These are phyloP conservation scores for Penicillium riverlandense DNA, from an alignment of 495 filamentous ascomycete species.

Conservation along the genomic window DNA sequence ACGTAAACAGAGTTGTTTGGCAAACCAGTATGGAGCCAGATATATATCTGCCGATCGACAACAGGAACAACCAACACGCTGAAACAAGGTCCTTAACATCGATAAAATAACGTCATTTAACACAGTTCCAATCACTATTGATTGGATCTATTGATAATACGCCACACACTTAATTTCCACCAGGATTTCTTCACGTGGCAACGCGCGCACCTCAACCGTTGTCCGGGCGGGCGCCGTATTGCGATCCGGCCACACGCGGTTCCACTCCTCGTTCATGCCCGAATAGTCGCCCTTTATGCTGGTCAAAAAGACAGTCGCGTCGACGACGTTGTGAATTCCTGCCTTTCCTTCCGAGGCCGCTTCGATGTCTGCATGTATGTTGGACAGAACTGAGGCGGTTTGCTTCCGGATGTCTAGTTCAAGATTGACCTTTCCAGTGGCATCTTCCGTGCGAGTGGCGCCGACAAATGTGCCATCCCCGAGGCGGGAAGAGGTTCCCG, in stretches of 20 bases:
- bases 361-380: conserved; percentile 25
- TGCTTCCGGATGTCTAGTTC: conserved; percentile 22
- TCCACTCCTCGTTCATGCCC: conserved; percentile 33
- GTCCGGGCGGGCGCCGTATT: conserved; percentile 22
- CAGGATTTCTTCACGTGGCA: conserved; percentile 25
- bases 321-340: conserved; percentile 20
- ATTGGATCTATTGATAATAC: background rate
- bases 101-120: too few relatives aligned
- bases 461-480: conserved; percentile 19
- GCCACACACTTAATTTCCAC: conserved; percentile 31
- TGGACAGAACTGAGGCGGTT: conserved; percentile 22
- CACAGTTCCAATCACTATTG: too few relatives aligned
- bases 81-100: too few relatives aligned
- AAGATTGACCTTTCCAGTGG: conserved; percentile 1
- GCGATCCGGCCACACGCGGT: conserved; percentile 21
- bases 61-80: too few relatives aligned
- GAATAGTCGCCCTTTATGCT: conserved; percentile 22
- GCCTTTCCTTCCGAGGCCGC: conserved; percentile 21
- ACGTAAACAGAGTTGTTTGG: too few relatives aligned
- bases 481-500: conserved; percentile 19
- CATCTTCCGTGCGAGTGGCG: conserved; percentile 18
- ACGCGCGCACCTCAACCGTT: conserved; percentile 26
- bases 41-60: too few relatives aligned
- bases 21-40: too few relatives aligned
- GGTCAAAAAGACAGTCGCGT: conserved; percentile 23